These are phyloP conservation scores for Leucocoprinus leucothites DNA, from an alignment of 768 basidiomycete species.

Conservation along the genomic window DNA sequence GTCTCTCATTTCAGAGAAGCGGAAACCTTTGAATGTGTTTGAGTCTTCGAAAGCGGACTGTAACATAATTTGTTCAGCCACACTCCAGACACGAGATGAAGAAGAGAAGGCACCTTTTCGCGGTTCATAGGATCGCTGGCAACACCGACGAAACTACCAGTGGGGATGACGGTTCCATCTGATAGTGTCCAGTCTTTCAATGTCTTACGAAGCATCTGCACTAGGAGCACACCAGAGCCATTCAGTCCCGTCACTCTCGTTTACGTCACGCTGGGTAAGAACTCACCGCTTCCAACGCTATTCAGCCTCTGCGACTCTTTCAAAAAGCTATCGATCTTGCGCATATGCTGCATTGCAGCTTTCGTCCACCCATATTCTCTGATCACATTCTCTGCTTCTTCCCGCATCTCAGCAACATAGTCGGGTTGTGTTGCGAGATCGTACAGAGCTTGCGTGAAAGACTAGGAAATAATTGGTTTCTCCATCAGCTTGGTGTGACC, in stretches of 20 bases:
- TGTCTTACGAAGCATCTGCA: constrained; percentile 20
- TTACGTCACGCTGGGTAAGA: too few relatives aligned
- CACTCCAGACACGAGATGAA: background rate
- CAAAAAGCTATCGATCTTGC: constrained; percentile 42
- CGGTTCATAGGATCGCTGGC: constrained; percentile 21
- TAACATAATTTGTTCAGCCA: background rate
- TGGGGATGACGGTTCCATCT: constrained; percentile 23
- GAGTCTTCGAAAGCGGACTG: constrained; percentile 40
- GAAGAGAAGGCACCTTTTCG: constrained; percentile 16
- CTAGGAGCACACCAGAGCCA: constrained; percentile 11
- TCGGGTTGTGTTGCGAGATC: constrained; percentile 31
- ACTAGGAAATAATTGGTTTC: constrained; percentile 28
- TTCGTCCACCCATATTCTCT: constrained; percentile 38
- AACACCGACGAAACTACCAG: constrained; percentile 22
- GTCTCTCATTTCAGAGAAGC: constrained; percentile 39
- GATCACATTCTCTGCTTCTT: constrained; percentile 28
- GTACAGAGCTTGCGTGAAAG: constrained; percentile 29
- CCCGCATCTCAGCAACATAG: constrained; percentile 27
- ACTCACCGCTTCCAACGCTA: constrained; percentile 24
- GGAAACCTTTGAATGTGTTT: constrained; percentile 41
- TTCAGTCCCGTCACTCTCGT: too few relatives aligned
- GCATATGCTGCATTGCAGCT: constrained; percentile 34
- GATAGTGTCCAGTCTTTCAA: constrained; percentile 26
- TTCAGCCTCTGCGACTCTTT: constrained; percentile 35
- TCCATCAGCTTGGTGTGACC: background rate